Percentiles rank a stretch among this genome's conserved stretches.
Evolutionary conservation across 331 rosid genomes (phyloP).

Genomic region (Saraca asoca): DNA sequence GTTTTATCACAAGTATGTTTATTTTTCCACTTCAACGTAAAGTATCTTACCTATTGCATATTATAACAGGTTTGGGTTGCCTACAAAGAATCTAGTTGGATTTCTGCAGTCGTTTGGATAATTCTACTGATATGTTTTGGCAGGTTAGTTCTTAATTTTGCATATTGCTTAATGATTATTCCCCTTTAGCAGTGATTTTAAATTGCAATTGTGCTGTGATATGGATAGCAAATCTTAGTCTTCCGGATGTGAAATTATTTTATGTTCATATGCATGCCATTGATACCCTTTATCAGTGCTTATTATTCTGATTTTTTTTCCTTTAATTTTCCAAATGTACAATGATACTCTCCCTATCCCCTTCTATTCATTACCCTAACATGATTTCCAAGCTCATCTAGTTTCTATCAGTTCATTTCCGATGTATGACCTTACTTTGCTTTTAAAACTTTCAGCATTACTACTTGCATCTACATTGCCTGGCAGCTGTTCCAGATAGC

Average conservation of each 20-base stretch:
- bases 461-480: constrained; percentile 61
- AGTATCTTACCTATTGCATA: constrained; percentile 11
- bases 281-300: no score
- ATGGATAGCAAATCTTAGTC: constrained; percentile 24
- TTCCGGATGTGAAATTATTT: not conserved
- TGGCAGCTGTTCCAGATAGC: constrained; percentile 62
- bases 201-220: constrained; percentile 2
- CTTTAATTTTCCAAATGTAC: no score
- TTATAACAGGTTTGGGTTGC: constrained; percentile 78
- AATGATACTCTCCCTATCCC: no score
- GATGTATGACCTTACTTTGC: constrained; percentile 21
- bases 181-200: constrained; percentile 1
- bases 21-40: constrained; percentile 22
- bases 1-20: constrained; percentile 13
- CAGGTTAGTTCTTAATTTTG: constrained; percentile 56
- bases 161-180: constrained; percentile 10
- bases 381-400: not conserved
- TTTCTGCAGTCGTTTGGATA: constrained; percentile 63
- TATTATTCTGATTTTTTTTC: no score
- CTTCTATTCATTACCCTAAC: not conserved
- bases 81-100: constrained; percentile 75
- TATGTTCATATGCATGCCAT: not conserved
- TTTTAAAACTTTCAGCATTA: constrained; percentile 50
- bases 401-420: constrained; percentile 11
- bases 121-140: constrained; percentile 63